Percentiles rank a stretch among this genome's conserved stretches.
Conservation (phyloP, 441 rosid genomes). For the Erysimum cheiri region DNA sequence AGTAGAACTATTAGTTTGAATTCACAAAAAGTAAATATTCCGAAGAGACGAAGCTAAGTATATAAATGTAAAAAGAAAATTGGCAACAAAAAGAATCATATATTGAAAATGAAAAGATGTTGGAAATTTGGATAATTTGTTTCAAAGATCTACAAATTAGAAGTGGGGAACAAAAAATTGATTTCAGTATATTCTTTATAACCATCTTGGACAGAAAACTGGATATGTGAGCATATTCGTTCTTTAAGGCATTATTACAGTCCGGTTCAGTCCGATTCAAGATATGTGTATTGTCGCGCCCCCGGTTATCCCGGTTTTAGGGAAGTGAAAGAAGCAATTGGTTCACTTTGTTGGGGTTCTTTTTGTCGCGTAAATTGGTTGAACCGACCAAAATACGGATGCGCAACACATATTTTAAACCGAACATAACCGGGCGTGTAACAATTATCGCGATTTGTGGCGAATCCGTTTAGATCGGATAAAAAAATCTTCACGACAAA, state of each 20-base stretch:
- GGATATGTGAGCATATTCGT: too few species aligned
- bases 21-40: too few species aligned
- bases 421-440: conserved; percentile 21
- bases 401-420: conserved; percentile 12
- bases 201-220: too few species aligned
- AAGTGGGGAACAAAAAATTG: too few species aligned
- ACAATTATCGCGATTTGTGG: conserved; percentile 24
- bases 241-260: not conserved
- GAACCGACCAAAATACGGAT: conserved; percentile 7
- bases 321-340: not conserved
- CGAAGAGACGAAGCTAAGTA: too few species aligned
- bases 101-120: too few species aligned
- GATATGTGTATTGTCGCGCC: not conserved
- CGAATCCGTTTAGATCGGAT: conserved; percentile 15
- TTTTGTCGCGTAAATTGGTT: not conserved
- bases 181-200: too few species aligned
- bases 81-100: too few species aligned
- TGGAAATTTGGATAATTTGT: too few species aligned
- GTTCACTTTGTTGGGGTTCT: not conserved
- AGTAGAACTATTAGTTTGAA: too few species aligned
- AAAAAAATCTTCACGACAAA: conserved; percentile 19
- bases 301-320: not conserved
- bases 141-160: not conserved
- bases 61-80: too few species aligned
- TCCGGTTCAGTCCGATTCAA: conserved; percentile 2